Evolutionary conservation across 176 grass and related monocot species (phyloP).

Genomic region (Carex myosuroides): DNA sequence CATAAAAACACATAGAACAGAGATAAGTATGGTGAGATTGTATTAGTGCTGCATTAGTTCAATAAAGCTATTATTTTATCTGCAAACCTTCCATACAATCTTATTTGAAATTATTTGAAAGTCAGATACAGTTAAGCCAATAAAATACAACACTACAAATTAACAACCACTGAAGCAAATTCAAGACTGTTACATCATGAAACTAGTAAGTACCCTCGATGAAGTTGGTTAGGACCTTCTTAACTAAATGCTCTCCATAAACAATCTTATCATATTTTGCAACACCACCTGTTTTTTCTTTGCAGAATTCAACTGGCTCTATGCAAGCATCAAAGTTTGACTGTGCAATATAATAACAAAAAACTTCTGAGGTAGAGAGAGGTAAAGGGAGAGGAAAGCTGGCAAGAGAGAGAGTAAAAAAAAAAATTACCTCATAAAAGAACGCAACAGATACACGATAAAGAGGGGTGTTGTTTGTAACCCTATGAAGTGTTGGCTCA

Average conservation of each 20-base stretch:
- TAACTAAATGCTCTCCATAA: constrained; percentile 71
- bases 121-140: neutral
- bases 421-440: constrained; percentile 67
- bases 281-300: constrained; percentile 42
- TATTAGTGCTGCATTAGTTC: neutral
- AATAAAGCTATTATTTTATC: neutral
- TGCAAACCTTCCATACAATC: neutral
- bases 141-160: neutral
- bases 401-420: neutral
- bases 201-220: constrained; percentile 29
- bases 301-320: constrained; percentile 57
- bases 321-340: constrained; percentile 70
- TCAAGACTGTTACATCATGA: neutral
- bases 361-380: neutral
- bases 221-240: constrained; percentile 70
- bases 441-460: constrained; percentile 85
- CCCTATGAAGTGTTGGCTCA: constrained; percentile 72
- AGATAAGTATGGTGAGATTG: neutral
- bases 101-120: constrained; percentile 17
- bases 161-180: neutral
- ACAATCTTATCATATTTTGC: constrained; percentile 52
- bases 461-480: constrained; percentile 53
- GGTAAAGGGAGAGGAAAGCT: neutral
- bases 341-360: constrained; percentile 25
- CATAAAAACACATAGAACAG: neutral